Evolutionary conservation across 139 green algal genomes (phyloP).

Genomic region (Picochlorum sp.): DNA sequence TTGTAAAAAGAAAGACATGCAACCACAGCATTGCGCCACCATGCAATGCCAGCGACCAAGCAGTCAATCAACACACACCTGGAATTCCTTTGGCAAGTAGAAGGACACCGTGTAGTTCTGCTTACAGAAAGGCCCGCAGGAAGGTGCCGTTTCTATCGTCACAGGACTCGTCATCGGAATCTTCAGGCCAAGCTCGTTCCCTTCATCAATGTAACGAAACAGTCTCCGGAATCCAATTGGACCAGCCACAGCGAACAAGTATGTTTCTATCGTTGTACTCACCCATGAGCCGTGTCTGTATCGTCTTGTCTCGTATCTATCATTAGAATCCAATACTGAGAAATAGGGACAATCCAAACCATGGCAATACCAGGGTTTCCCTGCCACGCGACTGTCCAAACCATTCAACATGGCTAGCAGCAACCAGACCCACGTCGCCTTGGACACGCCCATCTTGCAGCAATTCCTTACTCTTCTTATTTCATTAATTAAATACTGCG

Average conservation of each 20-base stretch:
- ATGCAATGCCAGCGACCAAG: too few species aligned
- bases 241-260: slow-evolving; percentile 41
- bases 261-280: slow-evolving; percentile 44
- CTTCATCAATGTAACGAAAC: slow-evolving; percentile 52
- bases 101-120: slow-evolving; percentile 65
- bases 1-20: too few species aligned
- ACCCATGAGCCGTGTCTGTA: slow-evolving; percentile 41
- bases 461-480: too few species aligned
- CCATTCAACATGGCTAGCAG: too few species aligned
- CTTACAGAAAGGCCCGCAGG: slow-evolving; percentile 35
- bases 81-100: slow-evolving; percentile 54
- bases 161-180: slow-evolving; percentile 67
- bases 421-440: too few species aligned
- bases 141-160: neutral
- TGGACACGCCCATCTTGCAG: too few species aligned
- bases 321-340: slow-evolving; percentile 27
- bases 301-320: slow-evolving; percentile 22
- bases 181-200: slow-evolving; percentile 45
- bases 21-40: too few species aligned
- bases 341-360: slow-evolving; percentile 50
- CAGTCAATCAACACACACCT: slow-evolving; percentile 16
- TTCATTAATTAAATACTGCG: too few species aligned
- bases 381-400: too few species aligned
- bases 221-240: slow-evolving; percentile 47
- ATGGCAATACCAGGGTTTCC: slow-evolving; percentile 61